These are phyloP conservation scores for Oxyria digyna DNA, from an alignment of 148 eudicot species.

Conservation along the genomic window DNA sequence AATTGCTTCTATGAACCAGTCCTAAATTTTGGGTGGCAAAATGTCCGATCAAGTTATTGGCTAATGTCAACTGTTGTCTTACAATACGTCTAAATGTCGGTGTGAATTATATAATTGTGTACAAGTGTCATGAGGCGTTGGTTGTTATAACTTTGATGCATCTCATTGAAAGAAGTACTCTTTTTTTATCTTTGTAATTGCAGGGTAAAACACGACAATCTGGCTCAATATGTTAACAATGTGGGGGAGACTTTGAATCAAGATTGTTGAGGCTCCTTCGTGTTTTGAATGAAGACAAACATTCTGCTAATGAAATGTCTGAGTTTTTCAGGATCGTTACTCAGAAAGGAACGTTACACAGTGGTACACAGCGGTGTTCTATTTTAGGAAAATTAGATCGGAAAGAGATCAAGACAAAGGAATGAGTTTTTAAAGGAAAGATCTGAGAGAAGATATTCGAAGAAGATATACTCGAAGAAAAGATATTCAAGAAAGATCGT, in stretches of 20 bases:
- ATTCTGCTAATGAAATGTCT: too few relatives aligned
- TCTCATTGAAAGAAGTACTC: not conserved
- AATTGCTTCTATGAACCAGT: not conserved
- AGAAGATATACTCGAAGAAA: too few relatives aligned
- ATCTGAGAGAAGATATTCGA: too few relatives aligned
- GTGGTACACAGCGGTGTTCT: too few relatives aligned
- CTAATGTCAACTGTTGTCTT: not conserved
- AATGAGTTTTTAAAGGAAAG: too few relatives aligned
- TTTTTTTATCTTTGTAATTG: not conserved
- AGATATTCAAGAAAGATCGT: too few relatives aligned
- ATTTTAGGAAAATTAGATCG: too few relatives aligned
- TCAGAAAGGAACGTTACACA: too few relatives aligned
- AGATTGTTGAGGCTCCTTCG: too few relatives aligned
- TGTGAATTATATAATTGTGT: not conserved
- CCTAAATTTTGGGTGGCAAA: not conserved
- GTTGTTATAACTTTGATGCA: not conserved
- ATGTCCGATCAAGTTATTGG: not conserved
- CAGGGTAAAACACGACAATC: constrained; percentile 46
- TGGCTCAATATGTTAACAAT: constrained; percentile 53
- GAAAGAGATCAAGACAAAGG: too few relatives aligned
- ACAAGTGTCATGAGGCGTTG: not conserved
- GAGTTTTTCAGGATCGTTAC: too few relatives aligned
- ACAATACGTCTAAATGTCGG: not conserved
- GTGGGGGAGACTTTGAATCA: constrained; percentile 80
- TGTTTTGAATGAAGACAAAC: too few relatives aligned